Evolutionary conservation across 192 early-diverging fungal species (phyloP), one percentile per base, ranked within the genome.

Genomic region (Podila epicladia): DNA sequence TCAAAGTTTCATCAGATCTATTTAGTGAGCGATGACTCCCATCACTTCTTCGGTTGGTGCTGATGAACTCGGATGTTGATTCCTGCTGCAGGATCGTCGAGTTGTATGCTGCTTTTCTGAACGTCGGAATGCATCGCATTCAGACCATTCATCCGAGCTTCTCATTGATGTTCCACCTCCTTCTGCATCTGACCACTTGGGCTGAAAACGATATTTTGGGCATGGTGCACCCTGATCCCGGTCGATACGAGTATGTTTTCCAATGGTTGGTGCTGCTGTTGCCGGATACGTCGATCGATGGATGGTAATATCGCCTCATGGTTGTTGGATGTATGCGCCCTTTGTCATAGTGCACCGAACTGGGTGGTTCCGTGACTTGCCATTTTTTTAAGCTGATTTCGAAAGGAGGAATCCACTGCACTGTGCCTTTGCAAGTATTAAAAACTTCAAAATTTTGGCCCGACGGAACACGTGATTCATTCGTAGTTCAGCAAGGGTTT

Each of bases 321-420:
- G 20, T 55, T 26, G 53, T 55, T 55, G 53, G 53, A 55, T 55
- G 53, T 26, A 7, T 55, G 53, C 53, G 20, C 22, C 24, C n/a
- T 15, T n/a, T 53, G 53, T 22, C 22, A 55, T 55, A n/a, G 53
- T 55, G 26, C 53, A 55, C 53, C 53, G 53, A 55, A 55, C 53
- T 24, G 51, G 51, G 53, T 55, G 53, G 53, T 55, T n/a, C 53
- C 53, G 53, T 55, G 53, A 55, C 53, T 55, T 55, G 53, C 53
- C 53, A 55, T 55, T 55, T 55, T 55, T 55, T 55, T 26, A 55
- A 55, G 53, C 53, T 55, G 53, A 55, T 55, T 55, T 55, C 53
- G 24, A 55, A 55, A 55, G 53, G 53, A 55, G 53, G 53, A 55
- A 55, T 24, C 24, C n/a, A 24, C 24, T 55, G 24, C 53, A 55